Evolutionary conservation across 352 stramenopile genomes (phyloP), one percentile per base, ranked within the genome.

Genomic region (Phytophthora agathidicida): DNA sequence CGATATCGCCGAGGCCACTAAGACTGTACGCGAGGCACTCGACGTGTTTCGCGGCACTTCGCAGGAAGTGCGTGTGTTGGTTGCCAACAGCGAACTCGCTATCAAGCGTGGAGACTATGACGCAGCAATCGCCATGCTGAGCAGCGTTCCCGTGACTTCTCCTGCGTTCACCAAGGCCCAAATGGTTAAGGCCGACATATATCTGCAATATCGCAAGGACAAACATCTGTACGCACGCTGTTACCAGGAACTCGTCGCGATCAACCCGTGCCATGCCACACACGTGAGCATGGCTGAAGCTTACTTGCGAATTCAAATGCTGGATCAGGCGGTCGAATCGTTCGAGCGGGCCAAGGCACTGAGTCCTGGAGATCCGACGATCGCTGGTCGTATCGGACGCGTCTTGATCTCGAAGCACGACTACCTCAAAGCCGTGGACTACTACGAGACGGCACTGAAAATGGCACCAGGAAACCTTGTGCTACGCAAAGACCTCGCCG

Each of bases 121-220:
- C 27, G 78, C 77, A 13, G 94, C 94, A 0, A 87, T 98, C 32
- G 71, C 75, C 14, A 94, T 98, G 73, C 83, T 98, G 3, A 93
- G 86, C 52, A 88, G 79, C 41, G 91, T 98, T 3, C 81, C 82
- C 5, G 50, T 77, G 1, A 73, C 70, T 6, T 96, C 84, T 16
- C 84, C 88, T 4, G 78, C 84, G 2, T 98, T 96, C 58, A 64
- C 73, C 4, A 93, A 88, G 56, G 89, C 89, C 7, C 90, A 98
- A 63, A 92, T 96, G 64, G 75, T 96, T 48, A 98, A 98, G 59
- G 95, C 94, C 13, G 88, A 96, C 45, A 98, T 98, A 44, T 97
- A 95, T 51, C 73, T 98, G 17, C 86, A 86, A 46, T 86, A 98
- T 55, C 77, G 86, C 42, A 96, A 97, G 36, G 93, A 98, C 71